Conservation (phyloP, 257 asterid species). For the Eustoma russellianum region DNA sequence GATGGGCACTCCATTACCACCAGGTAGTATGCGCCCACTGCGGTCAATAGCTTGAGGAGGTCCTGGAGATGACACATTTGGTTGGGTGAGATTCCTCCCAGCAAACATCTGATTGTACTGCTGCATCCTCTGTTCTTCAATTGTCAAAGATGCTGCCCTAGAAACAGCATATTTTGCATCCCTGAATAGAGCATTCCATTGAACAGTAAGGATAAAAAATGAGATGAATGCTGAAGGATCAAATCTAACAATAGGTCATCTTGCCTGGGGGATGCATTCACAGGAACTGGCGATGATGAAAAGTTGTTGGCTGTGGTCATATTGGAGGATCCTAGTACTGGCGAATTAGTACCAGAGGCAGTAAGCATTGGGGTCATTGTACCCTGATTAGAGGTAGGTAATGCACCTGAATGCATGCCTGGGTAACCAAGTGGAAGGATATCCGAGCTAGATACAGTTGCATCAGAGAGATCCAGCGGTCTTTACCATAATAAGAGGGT, state of each 20-base stretch:
- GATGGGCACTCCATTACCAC: slow-evolving; percentile 57
- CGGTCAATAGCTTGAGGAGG: slow-evolving; percentile 62
- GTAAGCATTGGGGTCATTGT: slow-evolving; percentile 36
- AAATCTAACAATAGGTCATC: slow-evolving; percentile 11
- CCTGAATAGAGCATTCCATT: slow-evolving; percentile 24
- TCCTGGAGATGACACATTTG: slow-evolving; percentile 53
- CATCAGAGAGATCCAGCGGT: slow-evolving; percentile 83
- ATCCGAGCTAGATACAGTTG: slow-evolving; percentile 49
- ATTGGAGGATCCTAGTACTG: slow-evolving; percentile 56
- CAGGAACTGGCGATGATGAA: slow-evolving; percentile 50
- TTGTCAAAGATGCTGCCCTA: slow-evolving; percentile 49
- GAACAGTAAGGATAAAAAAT: slow-evolving; percentile 6
- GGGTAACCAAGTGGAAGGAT: slow-evolving; percentile 55
- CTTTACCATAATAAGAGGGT: slow-evolving; percentile 34
- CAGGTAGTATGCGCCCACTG: slow-evolving; percentile 53
- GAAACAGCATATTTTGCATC: slow-evolving; percentile 63
- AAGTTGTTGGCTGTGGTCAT: slow-evolving; percentile 51
- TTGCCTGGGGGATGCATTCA: slow-evolving; percentile 63
- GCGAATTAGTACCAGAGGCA: slow-evolving; percentile 41
- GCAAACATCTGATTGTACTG: slow-evolving; percentile 57
- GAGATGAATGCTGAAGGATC: slow-evolving; percentile 5
- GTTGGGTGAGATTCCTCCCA: slow-evolving; percentile 51
- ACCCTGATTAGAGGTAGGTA: slow-evolving; percentile 49
- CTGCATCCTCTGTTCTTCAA: slow-evolving; percentile 81
- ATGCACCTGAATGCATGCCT: slow-evolving; percentile 51